phyloP scores from a whole-genome alignment of 441 rosid species.

The Brassica balearica region DNA sequence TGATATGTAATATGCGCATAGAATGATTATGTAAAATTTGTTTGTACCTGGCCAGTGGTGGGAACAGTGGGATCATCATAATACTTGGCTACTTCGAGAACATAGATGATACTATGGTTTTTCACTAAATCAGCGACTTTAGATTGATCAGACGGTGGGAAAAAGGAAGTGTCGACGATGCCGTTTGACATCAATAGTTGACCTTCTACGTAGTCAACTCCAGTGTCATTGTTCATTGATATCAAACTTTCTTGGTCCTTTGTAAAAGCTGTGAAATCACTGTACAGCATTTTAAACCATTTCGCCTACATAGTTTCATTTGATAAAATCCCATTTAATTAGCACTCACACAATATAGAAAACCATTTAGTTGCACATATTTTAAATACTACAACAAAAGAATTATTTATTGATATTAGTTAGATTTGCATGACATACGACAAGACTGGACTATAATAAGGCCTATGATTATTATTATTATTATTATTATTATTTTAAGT shows the following conservation, averaged over 20 bases:
- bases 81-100: slow-evolving; percentile 81
- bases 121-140: slow-evolving; percentile 63
- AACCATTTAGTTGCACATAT: background rate
- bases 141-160: slow-evolving; percentile 70
- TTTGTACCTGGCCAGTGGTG: slow-evolving; percentile 53
- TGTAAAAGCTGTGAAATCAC: slow-evolving; percentile 63
- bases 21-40: slow-evolving; percentile 54
- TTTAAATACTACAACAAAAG: background rate
- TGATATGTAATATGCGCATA: slow-evolving; percentile 8
- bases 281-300: slow-evolving; percentile 79
- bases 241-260: slow-evolving; percentile 80
- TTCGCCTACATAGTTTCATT: slow-evolving; percentile 60
- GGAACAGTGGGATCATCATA: slow-evolving; percentile 58
- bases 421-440: slow-evolving; percentile 37
- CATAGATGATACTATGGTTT: slow-evolving; percentile 70
- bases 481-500: background rate
- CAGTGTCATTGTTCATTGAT: slow-evolving; percentile 57
- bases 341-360: background rate
- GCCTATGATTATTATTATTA: slow-evolving; percentile 25
- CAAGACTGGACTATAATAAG: slow-evolving; percentile 26
- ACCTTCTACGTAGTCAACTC: slow-evolving; percentile 89
- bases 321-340: background rate
- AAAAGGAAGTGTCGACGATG: slow-evolving; percentile 66
- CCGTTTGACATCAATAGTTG: slow-evolving; percentile 72
- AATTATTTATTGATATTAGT: slow-evolving; percentile 8